Conservation (phyloP, 306 rosid species). For the Quillaja saponaria region DNA sequence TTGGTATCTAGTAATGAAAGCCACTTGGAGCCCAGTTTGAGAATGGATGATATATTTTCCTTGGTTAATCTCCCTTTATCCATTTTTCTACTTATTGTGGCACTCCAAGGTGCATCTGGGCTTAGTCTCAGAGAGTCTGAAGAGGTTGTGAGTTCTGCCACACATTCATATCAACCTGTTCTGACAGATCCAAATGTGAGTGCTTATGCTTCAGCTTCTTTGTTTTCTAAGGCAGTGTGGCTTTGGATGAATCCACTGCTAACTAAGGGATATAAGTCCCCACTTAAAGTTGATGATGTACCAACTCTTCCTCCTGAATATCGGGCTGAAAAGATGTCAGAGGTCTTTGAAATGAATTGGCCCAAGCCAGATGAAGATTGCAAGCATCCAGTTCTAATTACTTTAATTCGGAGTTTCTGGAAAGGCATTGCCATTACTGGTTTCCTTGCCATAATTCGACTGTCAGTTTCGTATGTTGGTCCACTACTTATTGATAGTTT, state of each 20-base stretch:
- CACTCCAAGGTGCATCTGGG: conserved; percentile 36
- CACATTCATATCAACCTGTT: neutral
- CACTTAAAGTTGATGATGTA: conserved; percentile 43
- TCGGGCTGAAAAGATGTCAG: conserved; percentile 49
- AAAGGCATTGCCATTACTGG: conserved; percentile 66
- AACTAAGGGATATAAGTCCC: conserved; percentile 36
- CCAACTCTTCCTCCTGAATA: conserved; percentile 38
- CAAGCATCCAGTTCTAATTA: conserved; percentile 60
- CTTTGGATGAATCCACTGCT: conserved; percentile 49
- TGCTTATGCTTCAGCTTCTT: conserved; percentile 37
- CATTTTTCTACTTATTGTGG: conserved; percentile 20
- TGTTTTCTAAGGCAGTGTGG: conserved; percentile 37
- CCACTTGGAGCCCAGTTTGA: conserved; percentile 35
- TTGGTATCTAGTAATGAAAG: neutral
- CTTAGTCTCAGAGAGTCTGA: conserved; percentile 15
- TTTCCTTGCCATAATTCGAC: conserved; percentile 54
- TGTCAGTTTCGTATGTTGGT: conserved; percentile 65
- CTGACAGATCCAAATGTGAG: conserved; percentile 26
- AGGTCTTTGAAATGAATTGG: conserved; percentile 61
- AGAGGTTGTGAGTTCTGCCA: neutral
- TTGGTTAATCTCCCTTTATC: conserved; percentile 35
- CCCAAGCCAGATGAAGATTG: conserved; percentile 66
- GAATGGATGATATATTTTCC: conserved; percentile 43
- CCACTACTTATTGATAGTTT: conserved; percentile 70
- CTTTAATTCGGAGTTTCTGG: conserved; percentile 77